Base-by-base conservation (phyloP, 108 stramenopile species). In the Skeletonema menzelii region DNA sequence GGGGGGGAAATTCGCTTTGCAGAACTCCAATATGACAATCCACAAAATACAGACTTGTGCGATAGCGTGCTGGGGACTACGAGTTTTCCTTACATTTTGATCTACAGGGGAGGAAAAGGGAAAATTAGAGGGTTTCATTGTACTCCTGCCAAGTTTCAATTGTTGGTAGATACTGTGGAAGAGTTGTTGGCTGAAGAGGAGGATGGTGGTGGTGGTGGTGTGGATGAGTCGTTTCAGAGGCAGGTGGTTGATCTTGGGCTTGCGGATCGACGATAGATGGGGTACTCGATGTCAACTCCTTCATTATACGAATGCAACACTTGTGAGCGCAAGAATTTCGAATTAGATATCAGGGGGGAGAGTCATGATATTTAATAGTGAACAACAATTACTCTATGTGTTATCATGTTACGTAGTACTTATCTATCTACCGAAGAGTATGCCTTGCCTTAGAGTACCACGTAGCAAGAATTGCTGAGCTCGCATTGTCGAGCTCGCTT, bases 81-180 rank as follows among this genome's bases (percentile, higher is more conserved):
- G 46, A 46, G 46, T 19, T 63, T 70, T 17, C 69, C 69, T 0
- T 63, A 63, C 26, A 62, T 70, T 63, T 53, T 70, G 17, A 63
- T 70, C 7, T 70, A 70, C 32, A 61, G 12, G 14, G 34, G 69
- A 28, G 4, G 24, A 14, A 3, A 38, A 14, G 69, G 69, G 0
- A 14, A 40, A 59, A 38, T 70, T n/a, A 27, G 27, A 6, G 44
- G 60, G 8, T 70, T 70, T 47, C 60, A 63, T 8, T 70, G 69
- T 17, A 61, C 69, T 4, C 69, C 69, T 62, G 38, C 59, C 24
- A 44, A 61, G 12, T 34, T 70, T 30, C 59, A 70, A n/a, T 4
- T 63, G 49, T 61, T 70, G 69, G 44, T 61, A 8, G 34, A 70
- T 20, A 59, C 69, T 15, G 60, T 70, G 56, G 55, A 67, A 53